Evolutionary conservation across 257 asterid genomes (phyloP).

Genomic region (Solanum virginianum): DNA sequence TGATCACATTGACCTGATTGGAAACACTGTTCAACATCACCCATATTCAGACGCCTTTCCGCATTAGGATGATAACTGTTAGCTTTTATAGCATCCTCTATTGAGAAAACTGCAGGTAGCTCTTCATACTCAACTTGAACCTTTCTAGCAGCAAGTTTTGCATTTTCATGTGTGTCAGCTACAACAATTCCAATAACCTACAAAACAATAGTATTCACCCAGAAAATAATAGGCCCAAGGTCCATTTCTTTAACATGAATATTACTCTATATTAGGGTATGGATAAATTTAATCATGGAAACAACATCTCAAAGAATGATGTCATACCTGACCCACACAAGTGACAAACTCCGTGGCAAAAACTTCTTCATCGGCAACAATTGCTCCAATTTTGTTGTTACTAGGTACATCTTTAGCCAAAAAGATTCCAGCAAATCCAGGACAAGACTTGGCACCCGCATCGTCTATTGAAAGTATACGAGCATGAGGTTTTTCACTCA

Average conservation of each 20-base stretch:
- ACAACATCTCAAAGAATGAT: not conserved
- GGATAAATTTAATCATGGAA: not conserved
- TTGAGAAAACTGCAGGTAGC: slow-evolving; percentile 70
- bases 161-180: slow-evolving; percentile 95
- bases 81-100: slow-evolving; percentile 62
- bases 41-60: slow-evolving; percentile 45
- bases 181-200: slow-evolving; percentile 90
- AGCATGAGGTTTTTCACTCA: slow-evolving; percentile 92
- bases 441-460: slow-evolving; percentile 56
- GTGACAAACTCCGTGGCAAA: slow-evolving; percentile 73
- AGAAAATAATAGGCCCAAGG: not conserved
- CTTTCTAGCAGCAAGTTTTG: slow-evolving; percentile 73
- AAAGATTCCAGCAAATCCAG: slow-evolving; percentile 78
- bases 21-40: slow-evolving; percentile 66
- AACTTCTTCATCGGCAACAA: slow-evolving; percentile 69
- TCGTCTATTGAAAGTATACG: slow-evolving; percentile 64
- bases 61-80: slow-evolving; percentile 73
- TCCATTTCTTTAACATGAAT: not conserved
- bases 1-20: slow-evolving; percentile 66
- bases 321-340: slow-evolving; percentile 86
- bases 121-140: slow-evolving; percentile 70
- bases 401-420: slow-evolving; percentile 78
- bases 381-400: slow-evolving; percentile 47
- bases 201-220: slow-evolving; percentile 3
- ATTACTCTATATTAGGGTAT: not conserved